Base-by-base conservation (phyloP, 2,329 filamentous ascomycete genomes). In the Intubia oerlemansii region DNA sequence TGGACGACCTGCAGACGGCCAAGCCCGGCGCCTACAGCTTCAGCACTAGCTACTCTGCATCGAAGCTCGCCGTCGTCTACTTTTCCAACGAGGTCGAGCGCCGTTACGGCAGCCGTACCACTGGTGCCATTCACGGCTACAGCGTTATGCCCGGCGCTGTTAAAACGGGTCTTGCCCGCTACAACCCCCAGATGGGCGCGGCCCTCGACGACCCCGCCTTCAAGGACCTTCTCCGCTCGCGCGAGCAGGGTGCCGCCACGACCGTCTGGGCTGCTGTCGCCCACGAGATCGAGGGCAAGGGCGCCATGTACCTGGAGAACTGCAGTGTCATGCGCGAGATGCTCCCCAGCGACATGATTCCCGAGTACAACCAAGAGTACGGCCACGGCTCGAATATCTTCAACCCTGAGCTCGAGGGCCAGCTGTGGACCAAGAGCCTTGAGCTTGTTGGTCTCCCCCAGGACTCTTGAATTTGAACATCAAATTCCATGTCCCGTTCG, bases 11-110 rank as follows among this genome's bases (percentile, higher is more conserved):
- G 37, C 48, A 54, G 32, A 47, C 53, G 21, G 40, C 46, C 17
- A 40, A 41, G 11, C 20, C 20, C 7, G 34, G 30, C 9, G 38
- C 35, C 1, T 59, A 59, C 35, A 37, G 48, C 10, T 43, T 42
- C 0, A 41, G 32, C 33, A 18, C 33, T 2, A 46, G 48, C 3
- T 62, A 62, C 35, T 53, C 47, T 0, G 46, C 53, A 26, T 42
- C 44, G 29, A 63, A 62, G 38, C 45, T 46, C 0, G 55, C 57
- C 8, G 57, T 54, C 34, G 50, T 61, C 21, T 56, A 48, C 33
- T 52, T 56, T 39, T 49, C 57, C 8, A 59, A 54, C 35, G 44
- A 54, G 29, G 45, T 62, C n/a, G 56, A 59, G 17, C 50, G 57
- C 4, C 44, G 42, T 2, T 59, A 56, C 32, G 53, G 49, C 6